A percentile compares a stretch with the other conserved stretches of the same genome.
phyloP scores from a whole-genome alignment of 805 yeast genomes.

The Kuraishia cidri region DNA sequence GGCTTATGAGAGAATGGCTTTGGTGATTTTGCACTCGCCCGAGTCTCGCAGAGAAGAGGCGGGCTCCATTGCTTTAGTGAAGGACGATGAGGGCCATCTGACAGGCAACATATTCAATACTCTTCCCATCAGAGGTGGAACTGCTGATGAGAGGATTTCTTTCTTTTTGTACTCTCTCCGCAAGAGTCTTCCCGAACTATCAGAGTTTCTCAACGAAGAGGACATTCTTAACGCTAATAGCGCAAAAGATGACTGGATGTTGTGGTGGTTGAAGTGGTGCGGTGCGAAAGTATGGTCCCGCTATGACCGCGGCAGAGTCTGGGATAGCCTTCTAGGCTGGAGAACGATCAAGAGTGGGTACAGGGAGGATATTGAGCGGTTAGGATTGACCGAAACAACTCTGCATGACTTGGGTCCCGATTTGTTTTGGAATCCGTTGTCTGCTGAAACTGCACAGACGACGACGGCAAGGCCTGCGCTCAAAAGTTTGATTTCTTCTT shows the following conservation, averaged over 20 bases:
- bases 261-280: conserved; percentile 92
- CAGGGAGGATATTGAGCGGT: background rate
- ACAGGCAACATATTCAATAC: conserved; percentile 14
- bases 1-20: conserved; percentile 58
- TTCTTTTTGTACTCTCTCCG: conserved; percentile 59
- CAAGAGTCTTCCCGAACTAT: conserved; percentile 64
- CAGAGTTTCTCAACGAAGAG: conserved; percentile 71
- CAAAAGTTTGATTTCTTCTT: conserved; percentile 6
- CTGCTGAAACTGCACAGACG: conserved; percentile 8
- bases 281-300: conserved; percentile 82
- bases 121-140: conserved; percentile 50
- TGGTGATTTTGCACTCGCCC: conserved; percentile 71
- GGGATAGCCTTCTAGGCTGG: conserved; percentile 87
- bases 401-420: conserved; percentile 41
- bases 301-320: conserved; percentile 74
- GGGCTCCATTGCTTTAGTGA: background rate
- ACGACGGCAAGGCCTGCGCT: conserved; percentile 2
- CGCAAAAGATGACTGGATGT: conserved; percentile 78
- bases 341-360: conserved; percentile 29
- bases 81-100: background rate
- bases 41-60: conserved; percentile 24
- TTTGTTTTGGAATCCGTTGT: conserved; percentile 46
- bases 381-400: conserved; percentile 11
- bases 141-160: conserved; percentile 57
- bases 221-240: conserved; percentile 53